Base-by-base conservation (phyloP, 2,329 filamentous ascomycete genomes). In the Pseudocercospora pini-densiflorae region DNA sequence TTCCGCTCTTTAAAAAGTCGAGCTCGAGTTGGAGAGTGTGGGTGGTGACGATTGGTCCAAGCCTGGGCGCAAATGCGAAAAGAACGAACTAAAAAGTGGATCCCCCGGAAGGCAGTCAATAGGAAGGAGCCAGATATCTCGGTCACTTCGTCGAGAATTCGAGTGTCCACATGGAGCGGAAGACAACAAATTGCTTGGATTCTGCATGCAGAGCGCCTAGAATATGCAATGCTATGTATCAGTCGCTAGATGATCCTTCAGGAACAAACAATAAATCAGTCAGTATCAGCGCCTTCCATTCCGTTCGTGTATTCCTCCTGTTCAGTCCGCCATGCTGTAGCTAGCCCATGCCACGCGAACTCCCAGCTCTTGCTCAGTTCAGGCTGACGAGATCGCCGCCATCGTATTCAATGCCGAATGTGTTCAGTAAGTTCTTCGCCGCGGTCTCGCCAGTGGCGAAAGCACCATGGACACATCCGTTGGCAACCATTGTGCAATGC, bases 381-480 rank as follows among this genome's bases (percentile, higher is more conserved):
- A 69, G n/a, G 59, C 72, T 74, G 10, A 74, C 70, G 43, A 72
- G 31, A 60, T 74, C 72, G n/a, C 72, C 72, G 19, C 71, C 71
- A 71, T 80, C 78, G 68, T 77, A 76, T 33, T 72, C 68, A 61
- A 80, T 72, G 9, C 75, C 78, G 67, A 82, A 77, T 3, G 68
- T 75, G 33, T 73, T 67, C 66, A 82, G 68, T 57, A 82, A 67
- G 68, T 81, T 81, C 64, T 73, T 76, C 29, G 80, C 80, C 14
- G 80, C 78, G 21, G 75, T 77, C 72, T 82, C 80, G 36, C 80
- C 80, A 16, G 79, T 80, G 60, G 78, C 79, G 66, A 81, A 82
- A n/a, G 80, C 80, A 23, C 80, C 80, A 70, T 82, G 80, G 24
- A 82, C 80, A 71, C 80, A 82, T 33, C 80, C 80, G 70, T 81